A percentile compares a stretch with the other conserved stretches of the same genome.
These are phyloP conservation scores for Apiotrichum gracile DNA, from an alignment of 1,284 basidiomycete species.

Conservation along the genomic window DNA sequence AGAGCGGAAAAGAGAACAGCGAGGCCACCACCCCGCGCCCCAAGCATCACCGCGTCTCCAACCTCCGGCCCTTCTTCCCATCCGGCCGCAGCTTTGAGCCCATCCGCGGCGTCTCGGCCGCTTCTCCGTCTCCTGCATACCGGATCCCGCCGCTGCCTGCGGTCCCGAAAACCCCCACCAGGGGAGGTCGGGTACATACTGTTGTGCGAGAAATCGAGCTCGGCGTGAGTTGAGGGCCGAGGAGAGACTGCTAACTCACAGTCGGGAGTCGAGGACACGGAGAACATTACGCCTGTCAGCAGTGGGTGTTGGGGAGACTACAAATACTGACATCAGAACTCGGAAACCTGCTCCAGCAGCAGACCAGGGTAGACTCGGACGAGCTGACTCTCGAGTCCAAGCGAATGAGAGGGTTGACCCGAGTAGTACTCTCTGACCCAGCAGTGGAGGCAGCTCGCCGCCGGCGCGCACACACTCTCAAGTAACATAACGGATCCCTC, in stretches of 20 bases:
- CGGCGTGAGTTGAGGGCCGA: neutral
- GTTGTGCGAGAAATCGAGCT: constrained; percentile 13
- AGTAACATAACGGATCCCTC: neutral
- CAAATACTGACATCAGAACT: neutral
- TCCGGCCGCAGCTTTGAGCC: constrained; percentile 15
- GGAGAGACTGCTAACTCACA: neutral
- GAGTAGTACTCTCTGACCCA: neutral
- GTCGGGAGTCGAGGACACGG: neutral
- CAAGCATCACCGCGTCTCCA: neutral
- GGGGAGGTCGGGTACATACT: constrained; percentile 11
- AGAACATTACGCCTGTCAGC: constrained; percentile 6
- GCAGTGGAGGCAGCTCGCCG: constrained; percentile 13
- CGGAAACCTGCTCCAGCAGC: constrained; percentile 4
- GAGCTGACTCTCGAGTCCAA: constrained; percentile 16
- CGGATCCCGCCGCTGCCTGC: neutral
- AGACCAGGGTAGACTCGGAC: constrained; percentile 4
- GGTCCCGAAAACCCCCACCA: neutral
- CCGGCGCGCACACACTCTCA: constrained; percentile 5
- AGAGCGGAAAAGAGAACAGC: neutral
- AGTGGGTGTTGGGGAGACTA: neutral
- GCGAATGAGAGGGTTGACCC: constrained; percentile 9
- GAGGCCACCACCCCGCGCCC: neutral
- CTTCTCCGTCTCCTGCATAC: neutral
- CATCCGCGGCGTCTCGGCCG: neutral
- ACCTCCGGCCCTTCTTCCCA: constrained; percentile 13